These are phyloP conservation scores for Fusarium incarnatum DNA, from an alignment of 2,329 filamentous ascomycete species.

Conservation along the genomic window DNA sequence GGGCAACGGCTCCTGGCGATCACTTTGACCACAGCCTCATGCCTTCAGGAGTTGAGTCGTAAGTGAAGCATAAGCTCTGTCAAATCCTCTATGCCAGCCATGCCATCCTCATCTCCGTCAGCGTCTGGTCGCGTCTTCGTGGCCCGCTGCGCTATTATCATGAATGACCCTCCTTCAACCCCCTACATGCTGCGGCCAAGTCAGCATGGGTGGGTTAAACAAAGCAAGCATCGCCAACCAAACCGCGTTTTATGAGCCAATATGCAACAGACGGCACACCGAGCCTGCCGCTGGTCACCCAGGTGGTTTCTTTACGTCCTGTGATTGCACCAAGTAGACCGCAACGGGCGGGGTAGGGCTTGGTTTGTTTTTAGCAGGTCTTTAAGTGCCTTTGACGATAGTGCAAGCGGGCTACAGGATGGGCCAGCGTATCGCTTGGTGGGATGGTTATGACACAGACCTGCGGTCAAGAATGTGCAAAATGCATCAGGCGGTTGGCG, in stretches of 20 bases:
- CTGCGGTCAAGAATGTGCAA: conserved; percentile 28
- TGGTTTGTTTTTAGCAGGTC: conserved; percentile 22
- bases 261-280: conserved; percentile 47
- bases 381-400: conserved; percentile 20
- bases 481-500: conserved; percentile 18
- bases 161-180: conserved; percentile 32
- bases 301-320: conserved; percentile 19
- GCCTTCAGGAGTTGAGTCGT: background rate
- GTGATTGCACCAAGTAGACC: conserved; percentile 41
- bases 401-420: conserved; percentile 31
- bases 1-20: conserved; percentile 34
- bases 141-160: conserved; percentile 33
- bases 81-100: background rate
- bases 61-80: conserved; percentile 26
- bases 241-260: conserved; percentile 30
- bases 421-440: conserved; percentile 40
- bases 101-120: conserved; percentile 8
- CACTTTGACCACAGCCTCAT: conserved; percentile 20
- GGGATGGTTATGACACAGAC: conserved; percentile 30
- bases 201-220: conserved; percentile 44
- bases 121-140: conserved; percentile 21
- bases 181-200: conserved; percentile 38
- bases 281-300: conserved; percentile 40
- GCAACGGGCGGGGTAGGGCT: conserved; percentile 31
- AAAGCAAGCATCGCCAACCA: conserved; percentile 43